A percentile compares a stretch with the other conserved stretches of the same genome.
Evolutionary conservation across 192 early-diverging fungal genomes (phyloP).

Genomic region (Coemansia sp.): DNA sequence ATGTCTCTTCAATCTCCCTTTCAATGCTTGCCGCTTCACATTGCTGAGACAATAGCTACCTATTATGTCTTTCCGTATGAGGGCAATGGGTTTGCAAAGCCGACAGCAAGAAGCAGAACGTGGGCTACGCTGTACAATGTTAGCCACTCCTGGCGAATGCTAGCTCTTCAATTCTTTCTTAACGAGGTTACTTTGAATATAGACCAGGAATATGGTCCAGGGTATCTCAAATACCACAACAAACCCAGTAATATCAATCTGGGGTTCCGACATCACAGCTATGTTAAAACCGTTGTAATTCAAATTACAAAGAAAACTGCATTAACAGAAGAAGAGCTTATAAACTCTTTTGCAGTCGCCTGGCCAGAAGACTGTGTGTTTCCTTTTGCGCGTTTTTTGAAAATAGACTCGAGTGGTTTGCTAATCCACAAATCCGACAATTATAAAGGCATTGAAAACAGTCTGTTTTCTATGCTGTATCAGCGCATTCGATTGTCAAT

Average conservation of each 20-base stretch:
- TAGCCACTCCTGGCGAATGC: background rate
- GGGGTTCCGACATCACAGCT: background rate
- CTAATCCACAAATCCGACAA: background rate
- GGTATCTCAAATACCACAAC: background rate
- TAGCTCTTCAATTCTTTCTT: background rate
- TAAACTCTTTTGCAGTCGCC: background rate
- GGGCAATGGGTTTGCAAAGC: background rate
- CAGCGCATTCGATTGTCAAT: background rate
- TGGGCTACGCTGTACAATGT: background rate
- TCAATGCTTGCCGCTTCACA: background rate
- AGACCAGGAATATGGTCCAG: background rate
- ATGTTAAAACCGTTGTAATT: background rate
- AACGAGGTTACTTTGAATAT: background rate
- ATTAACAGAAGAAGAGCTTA: background rate
- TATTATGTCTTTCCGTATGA: background rate
- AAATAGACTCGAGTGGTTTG: background rate
- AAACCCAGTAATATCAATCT: background rate
- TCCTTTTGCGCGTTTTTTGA: background rate
- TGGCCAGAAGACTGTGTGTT: background rate
- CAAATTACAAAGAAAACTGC: too few relatives aligned
- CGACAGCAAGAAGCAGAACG: background rate
- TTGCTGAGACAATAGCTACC: background rate
- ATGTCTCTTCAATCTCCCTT: background rate
- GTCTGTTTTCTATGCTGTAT: background rate
- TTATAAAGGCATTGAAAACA: background rate